phyloP scores from a whole-genome alignment of 2,329 filamentous ascomycete genomes.

The Westerdykella aurantiaca region DNA sequence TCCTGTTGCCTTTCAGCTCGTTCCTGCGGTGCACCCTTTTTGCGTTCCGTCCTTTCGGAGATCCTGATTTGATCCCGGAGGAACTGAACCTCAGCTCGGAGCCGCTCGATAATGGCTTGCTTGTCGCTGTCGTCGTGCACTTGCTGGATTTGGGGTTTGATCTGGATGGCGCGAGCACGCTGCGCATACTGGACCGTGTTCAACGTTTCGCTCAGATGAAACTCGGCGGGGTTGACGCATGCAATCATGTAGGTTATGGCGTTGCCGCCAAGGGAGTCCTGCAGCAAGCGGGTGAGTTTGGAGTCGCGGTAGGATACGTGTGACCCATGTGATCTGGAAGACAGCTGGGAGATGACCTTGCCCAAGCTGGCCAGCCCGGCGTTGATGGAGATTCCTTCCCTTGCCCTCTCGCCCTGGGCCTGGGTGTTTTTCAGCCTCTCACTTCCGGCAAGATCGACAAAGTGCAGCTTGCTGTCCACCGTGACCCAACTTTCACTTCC shows the following conservation, averaged over 20 bases:
- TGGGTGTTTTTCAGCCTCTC: conserved; percentile 96
- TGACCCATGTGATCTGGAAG: conserved; percentile 76
- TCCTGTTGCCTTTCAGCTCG: conserved; percentile 73
- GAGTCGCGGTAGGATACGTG: conserved; percentile 98
- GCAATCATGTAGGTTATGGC: conserved; percentile 99
- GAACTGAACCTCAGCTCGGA: conserved; percentile 91
- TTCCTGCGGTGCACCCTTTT: conserved; percentile 56
- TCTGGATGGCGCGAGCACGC: conserved; percentile 91
- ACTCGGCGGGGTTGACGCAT: conserved; percentile 93
- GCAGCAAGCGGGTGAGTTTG: conserved; percentile 87
- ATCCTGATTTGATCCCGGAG: conserved; percentile 88
- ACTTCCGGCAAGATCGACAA: conserved; percentile 94
- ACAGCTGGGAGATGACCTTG: conserved; percentile 97
- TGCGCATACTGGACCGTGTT: conserved; percentile 97
- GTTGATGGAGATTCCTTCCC: conserved; percentile 97
- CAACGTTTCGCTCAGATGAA: conserved; percentile 93
- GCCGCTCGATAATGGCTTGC: conserved; percentile 83
- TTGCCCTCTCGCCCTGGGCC: conserved; percentile 87
- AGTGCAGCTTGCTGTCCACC: conserved; percentile 96
- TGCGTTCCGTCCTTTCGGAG: conserved; percentile 62
- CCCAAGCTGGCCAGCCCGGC: conserved; percentile 88
- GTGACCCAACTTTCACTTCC: conserved; percentile 62
- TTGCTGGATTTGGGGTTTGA: conserved; percentile 93
- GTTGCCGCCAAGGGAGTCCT: conserved; percentile 94
- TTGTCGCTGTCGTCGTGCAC: conserved; percentile 85